phyloP scores from a whole-genome alignment of 2,329 filamentous ascomycete genomes.

The Colletotrichum sp. region DNA sequence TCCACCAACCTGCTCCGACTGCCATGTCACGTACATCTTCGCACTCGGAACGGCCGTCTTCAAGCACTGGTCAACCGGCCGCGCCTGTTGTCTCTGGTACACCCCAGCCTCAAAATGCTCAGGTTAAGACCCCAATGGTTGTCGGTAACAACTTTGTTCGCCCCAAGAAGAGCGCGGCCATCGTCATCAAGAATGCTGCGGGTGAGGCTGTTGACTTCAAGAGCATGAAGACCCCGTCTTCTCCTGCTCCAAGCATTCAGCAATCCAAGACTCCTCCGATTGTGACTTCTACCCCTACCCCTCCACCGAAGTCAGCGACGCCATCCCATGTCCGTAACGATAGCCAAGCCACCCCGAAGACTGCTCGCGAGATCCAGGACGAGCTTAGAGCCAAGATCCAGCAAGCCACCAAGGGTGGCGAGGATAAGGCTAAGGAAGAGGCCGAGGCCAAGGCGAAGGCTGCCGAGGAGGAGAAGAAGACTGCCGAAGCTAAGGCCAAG shows the following conservation, averaged over 20 bases:
- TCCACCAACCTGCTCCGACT: conserved; percentile 46
- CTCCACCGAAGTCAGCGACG: conserved; percentile 77
- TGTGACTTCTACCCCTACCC: conserved; percentile 77
- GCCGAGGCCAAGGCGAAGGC: conserved; percentile 43
- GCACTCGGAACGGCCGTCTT: conserved; percentile 69
- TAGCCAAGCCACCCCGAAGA: conserved; percentile 71
- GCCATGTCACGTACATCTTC: conserved; percentile 86
- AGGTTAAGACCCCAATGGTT: conserved; percentile 49
- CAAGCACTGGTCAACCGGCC: conserved; percentile 68
- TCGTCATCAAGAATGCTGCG: conserved; percentile 83
- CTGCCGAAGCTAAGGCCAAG: conserved; percentile 33
- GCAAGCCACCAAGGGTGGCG: conserved; percentile 51
- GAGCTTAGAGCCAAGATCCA: conserved; percentile 84
- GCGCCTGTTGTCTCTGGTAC: conserved; percentile 66
- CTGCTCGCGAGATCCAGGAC: conserved; percentile 79
- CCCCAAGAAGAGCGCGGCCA: conserved; percentile 72
- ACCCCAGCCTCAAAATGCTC: conserved; percentile 68
- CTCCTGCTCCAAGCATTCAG: conserved; percentile 60
- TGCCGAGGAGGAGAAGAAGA: conserved; percentile 40
- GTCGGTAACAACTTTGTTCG: conserved; percentile 53
- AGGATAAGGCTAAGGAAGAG: conserved; percentile 32
- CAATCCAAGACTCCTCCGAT: conserved; percentile 70
- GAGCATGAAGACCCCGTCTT: conserved; percentile 62
- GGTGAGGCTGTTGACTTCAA: conserved; percentile 76
- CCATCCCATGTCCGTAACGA: conserved; percentile 74